phyloP scores from a whole-genome alignment of 2,329 filamentous ascomycete species.

The Aureobasidium sp. region DNA sequence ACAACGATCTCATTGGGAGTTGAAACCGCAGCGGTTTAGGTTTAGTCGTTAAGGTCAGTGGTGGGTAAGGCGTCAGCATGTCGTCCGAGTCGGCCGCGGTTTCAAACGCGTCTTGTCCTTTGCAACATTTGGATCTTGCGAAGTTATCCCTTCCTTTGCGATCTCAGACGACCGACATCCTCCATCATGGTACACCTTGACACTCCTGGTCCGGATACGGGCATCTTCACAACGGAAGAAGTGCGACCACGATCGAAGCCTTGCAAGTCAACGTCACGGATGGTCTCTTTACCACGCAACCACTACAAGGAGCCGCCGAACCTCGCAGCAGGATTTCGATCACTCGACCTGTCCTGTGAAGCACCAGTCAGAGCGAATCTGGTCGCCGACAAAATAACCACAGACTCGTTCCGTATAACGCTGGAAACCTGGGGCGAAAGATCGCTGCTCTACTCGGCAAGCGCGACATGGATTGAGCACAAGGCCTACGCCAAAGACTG shows the following conservation, averaged over 20 bases:
- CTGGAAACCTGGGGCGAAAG: constrained; percentile 21
- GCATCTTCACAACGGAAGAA: constrained; percentile 22
- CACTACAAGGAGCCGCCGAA: constrained; percentile 23
- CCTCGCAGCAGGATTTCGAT: constrained; percentile 21
- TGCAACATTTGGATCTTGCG: background rate
- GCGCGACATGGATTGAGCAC: constrained; percentile 23
- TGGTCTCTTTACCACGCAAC: constrained; percentile 18
- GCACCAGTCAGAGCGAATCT: constrained; percentile 20
- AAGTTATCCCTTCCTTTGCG: background rate
- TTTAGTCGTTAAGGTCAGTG: background rate
- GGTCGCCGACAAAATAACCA: constrained; percentile 20
- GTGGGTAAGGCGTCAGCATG: background rate
- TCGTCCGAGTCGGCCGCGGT: background rate
- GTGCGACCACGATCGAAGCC: constrained; percentile 18
- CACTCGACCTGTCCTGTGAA: constrained; percentile 20
- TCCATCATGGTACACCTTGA: constrained; percentile 14
- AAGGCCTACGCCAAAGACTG: constrained; percentile 21
- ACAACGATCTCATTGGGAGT: constrained; percentile 1
- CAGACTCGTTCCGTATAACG: constrained; percentile 17
- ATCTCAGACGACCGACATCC: background rate
- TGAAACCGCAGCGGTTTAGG: background rate
- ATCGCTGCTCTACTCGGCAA: constrained; percentile 18
- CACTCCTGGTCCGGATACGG: constrained; percentile 19
- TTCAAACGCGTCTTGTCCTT: background rate
- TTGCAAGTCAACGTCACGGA: constrained; percentile 18